These are phyloP conservation scores for Lichtheimia ornata DNA, from an alignment of 371 early-diverging fungal species.

Conservation along the genomic window DNA sequence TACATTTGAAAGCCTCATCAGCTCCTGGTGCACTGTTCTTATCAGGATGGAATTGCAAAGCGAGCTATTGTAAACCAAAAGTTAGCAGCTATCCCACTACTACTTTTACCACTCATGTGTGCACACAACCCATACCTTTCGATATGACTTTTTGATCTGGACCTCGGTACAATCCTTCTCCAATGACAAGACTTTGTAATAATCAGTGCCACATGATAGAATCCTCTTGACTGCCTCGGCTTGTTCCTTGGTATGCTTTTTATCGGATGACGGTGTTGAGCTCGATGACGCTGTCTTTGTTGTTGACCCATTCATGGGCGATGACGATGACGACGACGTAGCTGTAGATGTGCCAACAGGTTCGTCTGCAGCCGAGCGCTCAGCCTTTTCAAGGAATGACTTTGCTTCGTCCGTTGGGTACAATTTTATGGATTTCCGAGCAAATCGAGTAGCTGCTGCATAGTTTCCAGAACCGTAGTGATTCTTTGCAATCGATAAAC, in stretches of 20 bases:
- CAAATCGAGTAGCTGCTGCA: constrained; percentile 75
- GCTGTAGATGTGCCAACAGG: neutral
- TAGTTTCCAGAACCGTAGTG: constrained; percentile 66
- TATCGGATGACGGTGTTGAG: constrained; percentile 17
- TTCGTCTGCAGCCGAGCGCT: constrained; percentile 30
- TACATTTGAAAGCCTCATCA: constrained; percentile 95
- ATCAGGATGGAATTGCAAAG: constrained; percentile 97
- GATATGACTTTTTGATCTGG: constrained; percentile 96
- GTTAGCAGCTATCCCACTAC: neutral
- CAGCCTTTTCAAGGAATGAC: constrained; percentile 53
- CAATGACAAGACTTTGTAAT: constrained; percentile 89
- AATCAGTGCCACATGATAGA: constrained; percentile 72
- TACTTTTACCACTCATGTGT: too few species aligned
- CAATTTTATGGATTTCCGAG: constrained; percentile 78
- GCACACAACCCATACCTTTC: constrained; percentile 67
- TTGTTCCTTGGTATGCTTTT: constrained; percentile 83
- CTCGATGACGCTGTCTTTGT: constrained; percentile 2
- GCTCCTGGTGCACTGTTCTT: constrained; percentile 96
- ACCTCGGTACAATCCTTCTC: constrained; percentile 77
- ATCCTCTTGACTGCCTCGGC: constrained; percentile 78
- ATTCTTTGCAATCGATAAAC: constrained; percentile 75
- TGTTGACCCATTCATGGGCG: constrained; percentile 10
- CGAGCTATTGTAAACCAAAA: constrained; percentile 57
- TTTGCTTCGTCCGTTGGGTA: constrained; percentile 74
- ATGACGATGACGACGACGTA: neutral